phyloP scores from a whole-genome alignment of 176 grass and related monocot species.

The Cenchrus purpureus region DNA sequence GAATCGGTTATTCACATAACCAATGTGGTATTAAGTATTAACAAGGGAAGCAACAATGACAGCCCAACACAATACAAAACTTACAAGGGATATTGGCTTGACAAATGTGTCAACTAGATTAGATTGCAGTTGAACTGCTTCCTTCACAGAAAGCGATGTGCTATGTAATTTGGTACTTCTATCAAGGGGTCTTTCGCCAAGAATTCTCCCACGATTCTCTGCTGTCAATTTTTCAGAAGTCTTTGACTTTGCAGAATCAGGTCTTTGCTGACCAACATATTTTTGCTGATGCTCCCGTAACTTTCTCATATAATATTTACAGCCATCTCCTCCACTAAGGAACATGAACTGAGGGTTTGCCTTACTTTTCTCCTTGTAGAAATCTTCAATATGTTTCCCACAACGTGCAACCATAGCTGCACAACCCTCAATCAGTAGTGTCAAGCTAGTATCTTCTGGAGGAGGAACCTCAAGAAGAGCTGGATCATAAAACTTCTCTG shows the following conservation, averaged over 20 bases:
- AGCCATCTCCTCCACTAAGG: constrained; percentile 79
- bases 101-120: constrained; percentile 79
- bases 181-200: constrained; percentile 91
- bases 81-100: constrained; percentile 80
- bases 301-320: constrained; percentile 79
- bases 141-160: constrained; percentile 54
- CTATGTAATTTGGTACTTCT: constrained; percentile 60
- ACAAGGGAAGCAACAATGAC: neutral
- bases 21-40: neutral
- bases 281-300: constrained; percentile 90
- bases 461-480: constrained; percentile 73
- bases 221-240: constrained; percentile 71
- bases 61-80: constrained; percentile 33
- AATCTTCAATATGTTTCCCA: constrained; percentile 95
- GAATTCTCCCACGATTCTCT: constrained; percentile 85
- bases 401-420: constrained; percentile 84
- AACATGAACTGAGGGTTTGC: constrained; percentile 78
- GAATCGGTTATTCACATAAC: constrained; percentile 22
- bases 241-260: constrained; percentile 53
- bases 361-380: constrained; percentile 90
- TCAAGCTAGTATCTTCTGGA: constrained; percentile 81
- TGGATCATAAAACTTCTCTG: constrained; percentile 54
- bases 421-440: constrained; percentile 80
- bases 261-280: constrained; percentile 51
- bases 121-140: constrained; percentile 72